Evolutionary conservation across 371 early-diverging fungal genomes (phyloP).

Genomic region (Coemansia sp.): DNA sequence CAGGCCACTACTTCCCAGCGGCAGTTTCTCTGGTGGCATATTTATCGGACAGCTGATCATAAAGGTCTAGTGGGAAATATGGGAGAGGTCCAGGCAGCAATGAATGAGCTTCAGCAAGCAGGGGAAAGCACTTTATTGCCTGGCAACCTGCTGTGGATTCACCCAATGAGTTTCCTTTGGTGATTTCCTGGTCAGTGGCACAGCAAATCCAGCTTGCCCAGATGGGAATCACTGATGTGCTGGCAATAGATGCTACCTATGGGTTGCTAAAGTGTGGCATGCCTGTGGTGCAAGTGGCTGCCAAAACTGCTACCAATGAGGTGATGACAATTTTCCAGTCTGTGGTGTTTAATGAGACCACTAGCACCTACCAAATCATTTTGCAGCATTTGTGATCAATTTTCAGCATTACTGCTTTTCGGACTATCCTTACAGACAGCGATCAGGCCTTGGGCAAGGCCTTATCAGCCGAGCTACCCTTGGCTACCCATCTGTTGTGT

Average conservation of each 20-base stretch:
- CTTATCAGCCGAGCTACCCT: background rate
- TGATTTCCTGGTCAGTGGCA: too few species aligned
- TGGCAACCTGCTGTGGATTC: too few species aligned
- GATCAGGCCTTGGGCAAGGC: background rate
- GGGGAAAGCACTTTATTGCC: too few species aligned
- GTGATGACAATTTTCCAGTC: constrained; percentile 1
- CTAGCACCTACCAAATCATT: background rate
- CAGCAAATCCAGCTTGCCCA: background rate
- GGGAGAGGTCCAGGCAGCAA: too few species aligned
- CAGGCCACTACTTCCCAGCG: too few species aligned
- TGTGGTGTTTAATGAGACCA: background rate
- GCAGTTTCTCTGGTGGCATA: too few species aligned
- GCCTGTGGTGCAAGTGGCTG: constrained; percentile 2
- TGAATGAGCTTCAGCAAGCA: too few species aligned
- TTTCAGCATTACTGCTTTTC: background rate
- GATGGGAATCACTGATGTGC: background rate
- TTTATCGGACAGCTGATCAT: too few species aligned
- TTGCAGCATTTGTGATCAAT: background rate
- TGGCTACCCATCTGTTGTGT: too few species aligned
- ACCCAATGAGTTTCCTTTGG: too few species aligned
- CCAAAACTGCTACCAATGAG: background rate
- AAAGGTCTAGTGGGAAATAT: too few species aligned
- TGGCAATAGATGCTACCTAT: constrained; percentile 5
- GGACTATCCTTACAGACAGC: background rate
- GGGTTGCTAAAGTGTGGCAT: background rate